Evolutionary conservation across 768 basidiomycete genomes (phyloP), one percentile per base, ranked within the genome.

Genomic region (Lactarius quietus): DNA sequence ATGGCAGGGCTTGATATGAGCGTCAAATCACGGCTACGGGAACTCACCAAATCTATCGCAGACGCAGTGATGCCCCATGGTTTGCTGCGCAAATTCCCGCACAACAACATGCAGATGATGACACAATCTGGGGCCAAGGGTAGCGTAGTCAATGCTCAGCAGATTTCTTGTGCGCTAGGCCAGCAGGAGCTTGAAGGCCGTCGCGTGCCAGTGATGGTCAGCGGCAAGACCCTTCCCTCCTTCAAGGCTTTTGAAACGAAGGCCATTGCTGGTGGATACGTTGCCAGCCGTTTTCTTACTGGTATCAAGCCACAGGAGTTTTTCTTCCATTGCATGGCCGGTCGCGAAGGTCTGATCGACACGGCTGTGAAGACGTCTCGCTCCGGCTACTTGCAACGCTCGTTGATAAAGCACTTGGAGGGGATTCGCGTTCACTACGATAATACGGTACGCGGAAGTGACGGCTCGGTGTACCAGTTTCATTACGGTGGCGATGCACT

Each of bases 301-400:
- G 97, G 97, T 61, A 87, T 99, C 75, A 92, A 90, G 71, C 97
- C 97, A 0, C 97, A 99, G 74, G 97, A 99, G 76, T 99, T 98
- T 78, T 99, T 97, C 80, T 99, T 99, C 83, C 97, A 99, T 78
- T 98, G 97, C 74, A 99, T 99, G 97, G 97, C 97, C 64, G 97
- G 97, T 59, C 86, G 97, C 70, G 97, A 99, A 80, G 97, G 97
- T 73, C 84, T 99, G 43, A 99, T 99, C 72, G 97, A 99, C 73
- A 99, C 97, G 6, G 97, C 97, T 41, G 96, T 99, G 75, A 99
- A 99, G 80, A 99, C 97, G 5, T 93, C 91, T 68, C 94, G 97
- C 61, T 98, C 97, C 5, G 97, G 97, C 23, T 99, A 99, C 76
- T 84, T 99, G 23, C 97, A 99, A 75, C 86, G 97, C 55, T 98